These are phyloP conservation scores for Rubroshorea leprosula DNA, from an alignment of 345 rosid species.

Conservation along the genomic window DNA sequence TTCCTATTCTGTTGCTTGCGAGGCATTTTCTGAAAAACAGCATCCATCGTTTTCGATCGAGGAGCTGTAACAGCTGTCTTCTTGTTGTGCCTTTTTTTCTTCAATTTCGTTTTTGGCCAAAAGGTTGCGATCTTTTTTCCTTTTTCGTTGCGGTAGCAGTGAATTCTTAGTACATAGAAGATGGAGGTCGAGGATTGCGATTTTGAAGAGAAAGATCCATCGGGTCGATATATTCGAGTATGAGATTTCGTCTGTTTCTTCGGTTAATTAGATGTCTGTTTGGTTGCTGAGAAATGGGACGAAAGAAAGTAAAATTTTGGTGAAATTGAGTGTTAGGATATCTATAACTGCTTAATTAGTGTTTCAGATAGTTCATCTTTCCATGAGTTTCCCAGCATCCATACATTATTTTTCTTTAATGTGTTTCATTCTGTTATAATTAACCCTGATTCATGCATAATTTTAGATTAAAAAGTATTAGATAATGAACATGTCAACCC, in stretches of 20 bases:
- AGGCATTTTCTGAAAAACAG: constrained; percentile 36
- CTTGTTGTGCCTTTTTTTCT: neutral
- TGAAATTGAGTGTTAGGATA: too few species aligned
- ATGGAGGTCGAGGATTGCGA: constrained; percentile 7
- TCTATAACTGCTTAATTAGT: too few species aligned
- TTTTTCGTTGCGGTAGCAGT: neutral
- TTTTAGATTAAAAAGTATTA: too few species aligned
- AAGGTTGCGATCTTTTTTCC: neutral
- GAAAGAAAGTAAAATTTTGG: neutral
- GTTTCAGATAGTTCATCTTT: too few species aligned
- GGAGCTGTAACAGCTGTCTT: constrained; percentile 7
- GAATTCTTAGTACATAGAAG: constrained; percentile 6
- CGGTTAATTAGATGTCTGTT: neutral
- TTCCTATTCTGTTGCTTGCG: constrained; percentile 35
- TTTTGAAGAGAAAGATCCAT: constrained; percentile 16
- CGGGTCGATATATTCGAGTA: constrained; percentile 18
- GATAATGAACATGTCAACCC: neutral
- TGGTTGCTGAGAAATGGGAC: constrained; percentile 6
- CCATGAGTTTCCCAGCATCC: too few species aligned
- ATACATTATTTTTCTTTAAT: too few species aligned
- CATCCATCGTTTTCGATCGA: constrained; percentile 13
- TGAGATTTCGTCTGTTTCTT: neutral
- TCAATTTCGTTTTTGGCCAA: neutral
- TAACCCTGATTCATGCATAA: neutral
- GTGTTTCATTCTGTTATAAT: too few species aligned